Evolutionary conservation across 148 eudicot genomes (phyloP).

Genomic region (Rhododendron griersonianum): DNA sequence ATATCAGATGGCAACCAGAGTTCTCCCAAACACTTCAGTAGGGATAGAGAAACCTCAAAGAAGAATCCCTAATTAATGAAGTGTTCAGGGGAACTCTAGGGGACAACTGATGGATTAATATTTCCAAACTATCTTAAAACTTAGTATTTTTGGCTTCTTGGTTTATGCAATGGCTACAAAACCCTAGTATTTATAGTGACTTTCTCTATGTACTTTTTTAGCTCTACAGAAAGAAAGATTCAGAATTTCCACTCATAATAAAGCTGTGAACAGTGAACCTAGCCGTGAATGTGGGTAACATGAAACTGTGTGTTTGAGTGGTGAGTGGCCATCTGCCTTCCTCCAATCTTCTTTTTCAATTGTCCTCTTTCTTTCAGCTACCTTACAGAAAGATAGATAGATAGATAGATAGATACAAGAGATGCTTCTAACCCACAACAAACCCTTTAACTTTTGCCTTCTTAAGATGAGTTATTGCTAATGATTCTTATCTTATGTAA

Average conservation of each 20-base stretch:
- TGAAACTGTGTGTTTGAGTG: not conserved
- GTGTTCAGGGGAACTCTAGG: not conserved
- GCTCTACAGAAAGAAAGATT: not conserved
- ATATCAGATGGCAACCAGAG: not conserved
- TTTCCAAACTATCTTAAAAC: not conserved
- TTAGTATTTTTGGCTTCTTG: not conserved
- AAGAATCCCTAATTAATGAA: not conserved
- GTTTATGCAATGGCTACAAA: not conserved
- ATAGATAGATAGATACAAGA: not conserved
- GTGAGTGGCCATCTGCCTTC: not conserved
- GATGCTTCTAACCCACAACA: not conserved
- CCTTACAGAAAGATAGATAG: too few relatives aligned
- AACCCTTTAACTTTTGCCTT: not conserved
- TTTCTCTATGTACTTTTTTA: not conserved
- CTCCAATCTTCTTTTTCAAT: not conserved
- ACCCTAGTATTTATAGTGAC: slow-evolving; percentile 1
- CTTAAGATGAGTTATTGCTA: not conserved
- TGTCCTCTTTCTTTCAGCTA: not conserved
- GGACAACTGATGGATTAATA: not conserved
- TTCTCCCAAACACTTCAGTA: not conserved
- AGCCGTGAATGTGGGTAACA: slow-evolving; percentile 10
- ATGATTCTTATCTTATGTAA: not conserved
- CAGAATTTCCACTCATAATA: not conserved
- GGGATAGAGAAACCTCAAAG: not conserved
- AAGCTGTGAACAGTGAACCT: slow-evolving; percentile 13